Percentiles rank a stretch among this genome's conserved stretches.
Evolutionary conservation across 768 basidiomycete genomes (phyloP).

Genomic region (Gloeophyllum trabeum): DNA sequence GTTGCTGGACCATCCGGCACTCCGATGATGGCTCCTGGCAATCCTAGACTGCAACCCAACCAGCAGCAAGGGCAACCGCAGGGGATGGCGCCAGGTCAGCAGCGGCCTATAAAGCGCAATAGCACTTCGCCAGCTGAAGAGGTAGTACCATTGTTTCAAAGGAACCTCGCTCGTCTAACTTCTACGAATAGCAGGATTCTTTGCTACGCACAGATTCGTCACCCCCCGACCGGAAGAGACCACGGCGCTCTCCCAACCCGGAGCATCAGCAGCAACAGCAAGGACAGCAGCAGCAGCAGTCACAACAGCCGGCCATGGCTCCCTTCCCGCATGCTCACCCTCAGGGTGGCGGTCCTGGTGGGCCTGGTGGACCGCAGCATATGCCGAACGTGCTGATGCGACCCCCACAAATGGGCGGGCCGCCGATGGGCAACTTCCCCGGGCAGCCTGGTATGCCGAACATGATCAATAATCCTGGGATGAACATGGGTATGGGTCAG

Average conservation of each 20-base stretch:
- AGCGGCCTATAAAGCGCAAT: constrained; percentile 31
- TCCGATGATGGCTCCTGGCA: no score
- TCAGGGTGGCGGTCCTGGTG: constrained; percentile 15
- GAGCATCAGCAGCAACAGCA: constrained; percentile 36
- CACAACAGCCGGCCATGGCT: constrained; percentile 31
- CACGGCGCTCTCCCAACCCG: background rate
- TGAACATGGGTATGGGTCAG: constrained; percentile 22
- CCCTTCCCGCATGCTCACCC: constrained; percentile 23
- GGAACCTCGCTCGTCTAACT: constrained; percentile 3
- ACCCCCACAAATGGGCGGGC: constrained; percentile 19
- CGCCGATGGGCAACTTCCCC: constrained; percentile 23
- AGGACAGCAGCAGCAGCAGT: constrained; percentile 42
- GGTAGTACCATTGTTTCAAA: constrained; percentile 19
- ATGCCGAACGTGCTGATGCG: constrained; percentile 30
- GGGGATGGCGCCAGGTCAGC: constrained; percentile 14
- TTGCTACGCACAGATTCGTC: constrained; percentile 42
- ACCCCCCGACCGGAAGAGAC: constrained; percentile 27
- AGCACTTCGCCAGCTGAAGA: constrained; percentile 58
- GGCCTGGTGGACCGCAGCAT: constrained; percentile 24
- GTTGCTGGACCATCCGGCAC: constrained; percentile 31
- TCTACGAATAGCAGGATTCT: no score
- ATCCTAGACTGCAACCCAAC: constrained; percentile 16
- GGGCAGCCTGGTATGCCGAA: constrained; percentile 15
- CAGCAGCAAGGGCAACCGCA: constrained; percentile 22
- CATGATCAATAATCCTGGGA: constrained; percentile 9